Evolutionary conservation across 805 yeast species (phyloP), one percentile per base, ranked within the genome.

Genomic region (Hanseniaspora mollemarum): DNA sequence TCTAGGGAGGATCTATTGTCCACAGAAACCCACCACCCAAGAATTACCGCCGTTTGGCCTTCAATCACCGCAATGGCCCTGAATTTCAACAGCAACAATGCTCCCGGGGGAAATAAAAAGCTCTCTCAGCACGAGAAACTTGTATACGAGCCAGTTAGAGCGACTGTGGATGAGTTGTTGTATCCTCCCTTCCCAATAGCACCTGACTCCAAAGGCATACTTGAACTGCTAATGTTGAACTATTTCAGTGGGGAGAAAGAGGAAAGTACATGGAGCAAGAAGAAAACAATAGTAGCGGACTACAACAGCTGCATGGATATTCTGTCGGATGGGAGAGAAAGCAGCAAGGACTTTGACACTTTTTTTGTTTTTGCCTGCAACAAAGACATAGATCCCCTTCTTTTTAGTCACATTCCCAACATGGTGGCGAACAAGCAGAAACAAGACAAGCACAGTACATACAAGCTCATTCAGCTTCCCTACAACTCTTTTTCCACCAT

Each of bases 81-180:
- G 18, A 38, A 40, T n/a, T 40, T 15, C 10, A 48, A 48, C 12
- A 48, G 51, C 19, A 48, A 48, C 21, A 48, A 48, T 15, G 35
- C 43, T 5, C 12, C 43, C 7, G 24, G 38, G 1, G 43, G 18
- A 7, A 19, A 12, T 8, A 15, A 24, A 39, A 18, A 28, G 3
- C 19, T 40, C 8, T 19, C 45, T 19, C 22, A 7, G 10, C 36
- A 32, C 2, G 45, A 48, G 15, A 19, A 18, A 8, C 24, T 33
- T 13, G 16, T 13, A n/a, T 48, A 48, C 19, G n/a, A 48, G 18
- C 51, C 51, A 2, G 2, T 48, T 8, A 38, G 3, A 4, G 38
- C 24, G n/a, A 22, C 25, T 9, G 4, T 48, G 4, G 25, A 25
- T 2, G 33, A 21, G 12, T 16, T 16, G 5, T 19, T 48, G 1